A percentile compares a stretch with the other conserved stretches of the same genome.
These are phyloP conservation scores for Myriosclerotinia curreyana DNA, from an alignment of 2,329 filamentous ascomycete genomes.

Conservation along the genomic window DNA sequence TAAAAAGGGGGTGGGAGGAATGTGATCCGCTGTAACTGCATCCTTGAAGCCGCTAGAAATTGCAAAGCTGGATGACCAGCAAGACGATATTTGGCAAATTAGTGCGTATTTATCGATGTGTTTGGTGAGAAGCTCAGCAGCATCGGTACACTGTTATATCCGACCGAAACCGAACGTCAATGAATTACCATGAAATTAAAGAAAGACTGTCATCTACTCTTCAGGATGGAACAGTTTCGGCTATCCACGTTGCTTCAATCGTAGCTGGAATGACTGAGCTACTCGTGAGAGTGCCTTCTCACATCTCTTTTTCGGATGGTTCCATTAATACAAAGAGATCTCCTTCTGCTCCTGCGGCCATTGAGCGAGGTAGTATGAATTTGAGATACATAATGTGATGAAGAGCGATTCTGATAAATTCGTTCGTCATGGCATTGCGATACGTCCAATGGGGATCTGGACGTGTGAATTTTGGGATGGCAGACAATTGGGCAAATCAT, in stretches of 20 bases:
- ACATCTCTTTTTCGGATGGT: not conserved
- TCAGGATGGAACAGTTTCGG: conserved; percentile 17
- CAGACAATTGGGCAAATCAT: not conserved
- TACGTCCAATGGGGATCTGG: not conserved
- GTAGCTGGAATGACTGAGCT: not conserved
- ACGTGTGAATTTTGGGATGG: not conserved
- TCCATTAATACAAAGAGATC: not conserved
- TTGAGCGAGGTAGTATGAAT: not conserved
- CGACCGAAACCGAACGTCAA: conserved; percentile 46
- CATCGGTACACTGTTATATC: conserved; percentile 38
- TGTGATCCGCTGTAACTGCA: conserved; percentile 44
- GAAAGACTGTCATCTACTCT: conserved; percentile 35
- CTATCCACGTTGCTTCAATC: conserved; percentile 37
- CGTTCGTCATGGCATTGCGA: not conserved
- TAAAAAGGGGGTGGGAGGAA: no score
- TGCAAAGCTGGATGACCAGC: conserved; percentile 43
- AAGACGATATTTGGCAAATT: conserved; percentile 49
- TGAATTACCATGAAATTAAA: conserved; percentile 50
- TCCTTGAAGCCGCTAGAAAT: conserved; percentile 52
- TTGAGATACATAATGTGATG: not conserved
- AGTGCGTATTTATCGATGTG: conserved; percentile 42
- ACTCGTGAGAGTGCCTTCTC: not conserved
- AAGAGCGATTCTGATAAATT: not conserved
- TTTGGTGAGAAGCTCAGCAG: conserved; percentile 40
- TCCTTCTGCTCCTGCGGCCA: not conserved